These are phyloP conservation scores for Licmophora abbreviata DNA, from an alignment of 108 stramenopile species.

Conservation along the genomic window DNA sequence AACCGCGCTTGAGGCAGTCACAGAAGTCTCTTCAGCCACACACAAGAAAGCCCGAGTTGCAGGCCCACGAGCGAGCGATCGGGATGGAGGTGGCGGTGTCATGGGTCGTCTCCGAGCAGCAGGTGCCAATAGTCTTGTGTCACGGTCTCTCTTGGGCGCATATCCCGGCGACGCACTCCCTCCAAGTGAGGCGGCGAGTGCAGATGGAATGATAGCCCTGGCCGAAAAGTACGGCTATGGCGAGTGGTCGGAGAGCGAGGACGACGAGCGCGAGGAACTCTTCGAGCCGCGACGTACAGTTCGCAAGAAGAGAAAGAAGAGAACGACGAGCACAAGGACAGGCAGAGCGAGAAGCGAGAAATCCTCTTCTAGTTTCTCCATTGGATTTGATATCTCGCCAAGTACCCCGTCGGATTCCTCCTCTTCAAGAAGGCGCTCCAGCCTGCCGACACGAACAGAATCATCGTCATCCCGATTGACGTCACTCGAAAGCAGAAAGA, in stretches of 20 bases:
- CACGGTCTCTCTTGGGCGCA: conserved; percentile 47
- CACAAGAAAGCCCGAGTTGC: conserved; percentile 4
- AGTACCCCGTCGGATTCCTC: too few relatives aligned
- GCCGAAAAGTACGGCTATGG: conserved; percentile 73
- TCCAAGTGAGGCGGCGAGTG: conserved; percentile 48
- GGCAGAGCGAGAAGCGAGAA: too few relatives aligned
- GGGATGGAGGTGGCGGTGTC: conserved; percentile 37
- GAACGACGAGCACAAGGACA: too few relatives aligned
- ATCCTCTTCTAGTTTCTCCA: too few relatives aligned
- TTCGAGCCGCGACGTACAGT: too few relatives aligned
- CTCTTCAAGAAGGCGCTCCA: too few relatives aligned
- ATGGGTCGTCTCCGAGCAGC: conserved; percentile 57
- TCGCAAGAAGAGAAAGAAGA: too few relatives aligned
- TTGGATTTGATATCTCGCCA: too few relatives aligned
- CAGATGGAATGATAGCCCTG: conserved; percentile 39
- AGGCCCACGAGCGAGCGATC: conserved; percentile 23
- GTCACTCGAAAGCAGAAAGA: too few relatives aligned
- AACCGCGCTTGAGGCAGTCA: conserved; percentile 4
- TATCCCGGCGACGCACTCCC: conserved; percentile 78
- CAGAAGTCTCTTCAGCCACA: neutral
- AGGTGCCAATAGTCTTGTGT: conserved; percentile 46
- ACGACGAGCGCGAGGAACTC: conserved; percentile 17
- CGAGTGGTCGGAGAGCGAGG: conserved; percentile 43
- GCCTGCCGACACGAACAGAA: too few relatives aligned
- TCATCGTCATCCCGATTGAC: too few relatives aligned